Evolutionary conservation across 305 asterid genomes (phyloP), one percentile per base, ranked within the genome.

Genomic region (Salvia sclarea): DNA sequence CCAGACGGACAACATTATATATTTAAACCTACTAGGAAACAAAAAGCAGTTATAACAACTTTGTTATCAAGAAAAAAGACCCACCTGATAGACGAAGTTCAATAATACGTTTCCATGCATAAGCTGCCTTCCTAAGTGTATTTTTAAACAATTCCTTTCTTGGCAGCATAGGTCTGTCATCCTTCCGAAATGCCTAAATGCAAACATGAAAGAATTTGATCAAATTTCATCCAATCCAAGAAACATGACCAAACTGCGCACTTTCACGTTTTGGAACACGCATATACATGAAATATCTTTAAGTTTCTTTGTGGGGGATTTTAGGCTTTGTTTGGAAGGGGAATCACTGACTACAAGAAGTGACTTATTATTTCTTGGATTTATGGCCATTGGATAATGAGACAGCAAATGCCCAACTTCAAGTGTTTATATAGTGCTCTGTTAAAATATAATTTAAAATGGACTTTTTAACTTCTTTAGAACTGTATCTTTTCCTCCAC

Each of bases 141-240:
- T 85, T 87, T 65, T 88, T 94, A 72, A 94, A 94, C 85, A 94
- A 75, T 22, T 94, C 98, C 76, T 91, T 94, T 62, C 99, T 83
- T 2, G 96, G 81, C 21, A 89, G 90, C 89, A 79, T 85, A 64
- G 93, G 62, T 57, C 98, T 94, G 50, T 82, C 77, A 55, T 91
- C 98, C 85, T 94, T 94, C 14, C 84, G 72, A 61, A 94, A 94
- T 31, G 60, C 95, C 99, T 94, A 66, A 37, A 64, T 59, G 55
- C 73, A 75, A 63, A 33, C 69, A 62, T 16, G 25, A 48, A 8
- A 55, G 21, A 40, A 57, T 11, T 48, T 61, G 12, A 55, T 20
- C 25, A 25, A 49, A 33, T 50, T 69, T 24, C 35, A 49, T 58
- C 61, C 11, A 30, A 25, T 5, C 66, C 53, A 54, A 70, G 48